phyloP scores from a whole-genome alignment of 306 rosid species.

The Gastrolobium villosum region DNA sequence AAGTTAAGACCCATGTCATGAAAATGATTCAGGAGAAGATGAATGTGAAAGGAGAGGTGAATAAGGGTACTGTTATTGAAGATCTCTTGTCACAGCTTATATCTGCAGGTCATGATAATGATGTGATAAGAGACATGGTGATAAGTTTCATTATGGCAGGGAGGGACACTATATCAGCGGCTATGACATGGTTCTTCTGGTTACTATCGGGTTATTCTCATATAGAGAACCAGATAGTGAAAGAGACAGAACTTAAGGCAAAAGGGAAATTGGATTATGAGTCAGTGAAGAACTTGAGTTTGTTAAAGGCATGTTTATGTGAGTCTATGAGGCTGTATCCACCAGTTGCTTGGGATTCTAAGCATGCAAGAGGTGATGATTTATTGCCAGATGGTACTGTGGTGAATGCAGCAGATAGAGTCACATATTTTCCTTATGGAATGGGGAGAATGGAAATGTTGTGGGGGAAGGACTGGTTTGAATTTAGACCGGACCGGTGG shows the following conservation, averaged over 20 bases:
- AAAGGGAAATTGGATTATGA: constrained; percentile 50
- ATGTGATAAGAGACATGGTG: constrained; percentile 75
- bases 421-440: constrained; percentile 90
- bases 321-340: constrained; percentile 94
- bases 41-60: too few species aligned
- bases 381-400: constrained; percentile 74
- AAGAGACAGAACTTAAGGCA: constrained; percentile 54
- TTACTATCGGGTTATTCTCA: constrained; percentile 59
- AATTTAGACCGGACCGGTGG: constrained; percentile 90
- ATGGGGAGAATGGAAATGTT: constrained; percentile 91
- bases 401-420: constrained; percentile 76
- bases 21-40: constrained; percentile 53
- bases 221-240: constrained; percentile 54
- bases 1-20: constrained; percentile 66
- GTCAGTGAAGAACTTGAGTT: constrained; percentile 58
- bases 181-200: constrained; percentile 97
- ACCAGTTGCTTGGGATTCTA: constrained; percentile 94
- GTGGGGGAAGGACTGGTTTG: constrained; percentile 83
- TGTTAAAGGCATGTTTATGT: constrained; percentile 76
- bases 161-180: constrained; percentile 91
- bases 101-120: constrained; percentile 64
- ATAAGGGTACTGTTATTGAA: background rate
- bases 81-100: constrained; percentile 80
- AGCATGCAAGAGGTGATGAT: constrained; percentile 76
- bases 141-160: constrained; percentile 95